Conservation (phyloP, 306 rosid species). For the Rubus idaeus region DNA sequence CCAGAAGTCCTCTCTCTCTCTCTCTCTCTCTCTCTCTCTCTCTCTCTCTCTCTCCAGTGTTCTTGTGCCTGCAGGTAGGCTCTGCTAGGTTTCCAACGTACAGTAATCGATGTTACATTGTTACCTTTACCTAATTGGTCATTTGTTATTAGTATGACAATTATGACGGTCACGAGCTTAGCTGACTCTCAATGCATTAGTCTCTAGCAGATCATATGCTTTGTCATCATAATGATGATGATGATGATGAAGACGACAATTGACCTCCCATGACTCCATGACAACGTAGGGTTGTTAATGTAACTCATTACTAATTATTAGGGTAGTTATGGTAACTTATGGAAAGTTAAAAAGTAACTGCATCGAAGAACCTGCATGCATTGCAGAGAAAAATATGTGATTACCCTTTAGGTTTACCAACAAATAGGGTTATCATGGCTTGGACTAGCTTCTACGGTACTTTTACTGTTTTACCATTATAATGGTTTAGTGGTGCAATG, state of each 20-base stretch:
- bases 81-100: no score
- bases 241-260: background rate
- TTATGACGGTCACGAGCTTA: background rate
- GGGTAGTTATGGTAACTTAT: background rate
- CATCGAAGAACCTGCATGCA: background rate
- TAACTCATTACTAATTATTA: background rate
- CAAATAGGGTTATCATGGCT: conserved; percentile 8
- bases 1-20: no score
- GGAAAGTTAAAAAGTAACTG: background rate
- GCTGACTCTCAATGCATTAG: background rate
- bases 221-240: background rate
- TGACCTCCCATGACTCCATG: background rate
- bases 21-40: no score
- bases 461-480: conserved; percentile 13
- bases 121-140: background rate
- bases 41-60: no score
- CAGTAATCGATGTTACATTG: no score
- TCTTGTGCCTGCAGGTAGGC: no score
- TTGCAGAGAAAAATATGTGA: background rate
- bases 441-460: background rate
- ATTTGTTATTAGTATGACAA: background rate
- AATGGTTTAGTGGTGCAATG: background rate
- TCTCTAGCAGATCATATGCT: background rate
- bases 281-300: background rate
- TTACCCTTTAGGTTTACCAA: background rate